Evolutionary conservation across 257 asterid genomes (phyloP), one percentile per base, ranked within the genome.

Genomic region (Handroanthus guayacan): DNA sequence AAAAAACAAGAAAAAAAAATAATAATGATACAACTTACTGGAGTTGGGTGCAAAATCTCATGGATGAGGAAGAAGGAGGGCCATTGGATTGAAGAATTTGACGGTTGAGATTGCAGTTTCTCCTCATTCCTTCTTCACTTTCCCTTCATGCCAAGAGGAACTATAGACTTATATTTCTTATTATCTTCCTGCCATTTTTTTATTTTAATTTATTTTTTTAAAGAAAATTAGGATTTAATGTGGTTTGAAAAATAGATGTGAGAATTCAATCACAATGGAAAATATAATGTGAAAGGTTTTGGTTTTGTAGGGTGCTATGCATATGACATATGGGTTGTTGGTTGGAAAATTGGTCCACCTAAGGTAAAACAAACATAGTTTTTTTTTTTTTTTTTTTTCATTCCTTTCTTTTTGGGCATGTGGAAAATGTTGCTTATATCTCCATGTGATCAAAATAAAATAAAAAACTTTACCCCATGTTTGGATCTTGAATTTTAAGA

Each of bases 361-460:
- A 54, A 39, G 57, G 48, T 20, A 52, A 65, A 25, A 41, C 9
- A 20, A 39, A 41, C 39, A 20, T 47, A 75, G 41, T 36, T 13
- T 41, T 54, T 65, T 25, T 25, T 25, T 25, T 25, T 25, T 25
- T 25, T 25, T 25, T 25, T 25, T 25, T 25, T 25, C 0, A 25
- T 25, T 25, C 9, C 4, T 5, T 41, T 41, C 9, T 41, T 5
- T 41, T 41, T 3, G 45, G 45, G 55, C 80, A 67, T 44, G 80
- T 75, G 80, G 18, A 75, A 75, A 34, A 75, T 75, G 69, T 56
- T 66, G 68, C 62, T 55, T 67, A 14, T 66, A 54, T 41, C 68
- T 18, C 67, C 74, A 65, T 67, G 80, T 75, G 75, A 67, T 67
- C 51, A 67, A 75, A 66, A 43, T 75, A 54, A 54, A 65, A 55